Evolutionary conservation across 257 asterid genomes (phyloP).

Genomic region (Thymus quinquecostatus): DNA sequence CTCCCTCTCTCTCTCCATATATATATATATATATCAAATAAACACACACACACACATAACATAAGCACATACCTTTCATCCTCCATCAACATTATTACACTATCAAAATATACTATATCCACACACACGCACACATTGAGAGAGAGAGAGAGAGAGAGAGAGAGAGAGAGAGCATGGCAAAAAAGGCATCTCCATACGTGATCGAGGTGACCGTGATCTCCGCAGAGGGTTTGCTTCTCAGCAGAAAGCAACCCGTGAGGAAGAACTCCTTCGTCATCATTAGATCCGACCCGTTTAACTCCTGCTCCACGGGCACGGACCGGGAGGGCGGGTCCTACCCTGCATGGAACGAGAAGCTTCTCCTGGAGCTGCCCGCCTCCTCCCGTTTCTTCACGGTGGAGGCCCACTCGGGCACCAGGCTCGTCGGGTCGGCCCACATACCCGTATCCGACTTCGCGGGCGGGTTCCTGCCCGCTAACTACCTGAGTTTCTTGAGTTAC

Average conservation of each 20-base stretch:
- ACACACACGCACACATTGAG: background rate
- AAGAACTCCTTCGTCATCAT: constrained; percentile 37
- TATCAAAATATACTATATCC: background rate
- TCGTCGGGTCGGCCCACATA: constrained; percentile 54
- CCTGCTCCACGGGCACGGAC: constrained; percentile 46
- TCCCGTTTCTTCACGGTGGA: constrained; percentile 60
- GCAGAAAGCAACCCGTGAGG: constrained; percentile 38
- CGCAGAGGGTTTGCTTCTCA: constrained; percentile 41
- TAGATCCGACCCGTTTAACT: constrained; percentile 41
- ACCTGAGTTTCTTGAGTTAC: constrained; percentile 78
- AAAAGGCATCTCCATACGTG: constrained; percentile 6
- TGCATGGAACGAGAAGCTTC: constrained; percentile 66
- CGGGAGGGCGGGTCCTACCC: constrained; percentile 61
- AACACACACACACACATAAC: background rate
- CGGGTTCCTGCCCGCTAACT: constrained; percentile 57
- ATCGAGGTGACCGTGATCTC: constrained; percentile 51
- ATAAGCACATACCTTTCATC: background rate
- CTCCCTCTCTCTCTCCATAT: background rate
- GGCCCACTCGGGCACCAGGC: constrained; percentile 46
- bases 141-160: background rate
- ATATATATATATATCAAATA: background rate
- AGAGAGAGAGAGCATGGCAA: background rate
- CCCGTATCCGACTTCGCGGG: constrained; percentile 77
- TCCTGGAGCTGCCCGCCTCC: constrained; percentile 51
- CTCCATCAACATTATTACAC: background rate